A percentile compares a stretch with the other conserved stretches of the same genome.
Evolutionary conservation across 768 basidiomycete genomes (phyloP).

Genomic region (Kockovaella imperatae): DNA sequence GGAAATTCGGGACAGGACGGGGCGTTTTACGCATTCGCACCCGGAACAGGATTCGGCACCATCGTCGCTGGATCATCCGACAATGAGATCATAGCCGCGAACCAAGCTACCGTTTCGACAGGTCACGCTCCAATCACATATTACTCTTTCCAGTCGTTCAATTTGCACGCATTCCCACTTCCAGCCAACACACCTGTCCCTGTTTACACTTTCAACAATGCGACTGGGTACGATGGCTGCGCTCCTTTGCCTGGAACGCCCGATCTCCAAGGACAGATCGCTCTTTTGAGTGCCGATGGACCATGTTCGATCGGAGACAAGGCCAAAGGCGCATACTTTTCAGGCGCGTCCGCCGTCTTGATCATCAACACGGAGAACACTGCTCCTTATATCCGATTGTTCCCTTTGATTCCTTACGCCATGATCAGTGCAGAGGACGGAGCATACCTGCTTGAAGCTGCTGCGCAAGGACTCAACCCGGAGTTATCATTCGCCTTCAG

Average conservation of each 20-base stretch:
- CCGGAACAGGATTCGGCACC: constrained; percentile 52
- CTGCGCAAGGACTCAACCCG: constrained; percentile 14
- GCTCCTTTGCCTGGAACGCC: constrained; percentile 53
- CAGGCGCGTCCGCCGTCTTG: constrained; percentile 24
- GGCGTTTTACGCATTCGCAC: constrained; percentile 57
- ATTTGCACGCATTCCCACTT: constrained; percentile 25
- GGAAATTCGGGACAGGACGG: constrained; percentile 57
- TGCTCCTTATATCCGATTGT: constrained; percentile 26
- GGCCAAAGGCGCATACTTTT: constrained; percentile 16
- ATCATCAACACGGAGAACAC: constrained; percentile 17
- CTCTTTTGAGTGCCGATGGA: constrained; percentile 57
- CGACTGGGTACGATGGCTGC: constrained; percentile 56
- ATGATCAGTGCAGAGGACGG: constrained; percentile 36
- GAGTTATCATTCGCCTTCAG: constrained; percentile 34
- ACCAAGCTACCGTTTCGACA: constrained; percentile 51
- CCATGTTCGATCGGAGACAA: constrained; percentile 56
- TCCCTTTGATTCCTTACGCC: constrained; percentile 30
- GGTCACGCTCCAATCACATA: constrained; percentile 50
- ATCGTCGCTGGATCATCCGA: constrained; percentile 48
- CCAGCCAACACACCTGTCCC: constrained; percentile 44
- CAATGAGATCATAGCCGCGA: constrained; percentile 53
- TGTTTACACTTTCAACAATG: constrained; percentile 56
- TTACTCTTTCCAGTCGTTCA: constrained; percentile 51
- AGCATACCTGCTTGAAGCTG: constrained; percentile 27
- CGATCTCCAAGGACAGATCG: constrained; percentile 53